Percentiles rank a stretch among this genome's conserved stretches.
Evolutionary conservation across 495 filamentous ascomycete species (phyloP).

Genomic region (Penicillium bialowiezense): DNA sequence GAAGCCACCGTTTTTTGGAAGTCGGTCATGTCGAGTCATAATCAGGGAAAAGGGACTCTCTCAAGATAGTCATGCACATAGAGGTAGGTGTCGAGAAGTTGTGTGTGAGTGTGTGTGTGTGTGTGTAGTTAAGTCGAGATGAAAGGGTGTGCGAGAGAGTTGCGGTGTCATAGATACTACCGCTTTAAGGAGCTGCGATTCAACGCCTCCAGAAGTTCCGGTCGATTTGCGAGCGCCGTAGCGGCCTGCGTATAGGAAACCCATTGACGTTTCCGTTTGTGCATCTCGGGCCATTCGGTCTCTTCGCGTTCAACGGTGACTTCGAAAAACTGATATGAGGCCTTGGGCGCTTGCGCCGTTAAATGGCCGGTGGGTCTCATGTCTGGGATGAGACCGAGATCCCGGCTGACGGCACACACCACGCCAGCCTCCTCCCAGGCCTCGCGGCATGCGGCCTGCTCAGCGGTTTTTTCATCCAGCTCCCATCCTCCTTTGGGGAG

Average conservation of each 20-base stretch:
- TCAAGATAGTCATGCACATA: conserved; percentile 10
- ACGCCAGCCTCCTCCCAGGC: conserved; percentile 99
- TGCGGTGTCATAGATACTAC: conserved; percentile 29
- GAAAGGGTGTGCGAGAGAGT: conserved; percentile 11
- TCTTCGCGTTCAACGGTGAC: conserved; percentile 80
- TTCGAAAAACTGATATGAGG: conserved; percentile 86
- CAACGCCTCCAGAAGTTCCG: conserved; percentile 85
- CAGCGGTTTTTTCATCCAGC: conserved; percentile 72
- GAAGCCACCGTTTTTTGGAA: conserved; percentile 26
- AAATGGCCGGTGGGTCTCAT: conserved; percentile 56
- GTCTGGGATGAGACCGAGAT: conserved; percentile 84
- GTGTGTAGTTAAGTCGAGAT: not conserved
- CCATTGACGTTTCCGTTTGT: conserved; percentile 88
- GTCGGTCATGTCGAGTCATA: conserved; percentile 40
- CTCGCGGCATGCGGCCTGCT: conserved; percentile 72
- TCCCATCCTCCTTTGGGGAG: conserved; percentile 98
- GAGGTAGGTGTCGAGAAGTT: not conserved
- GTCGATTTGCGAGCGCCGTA: conserved; percentile 68
- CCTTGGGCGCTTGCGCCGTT: conserved; percentile 66
- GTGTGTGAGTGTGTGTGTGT: not conserved
- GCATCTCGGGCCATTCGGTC: conserved; percentile 85
- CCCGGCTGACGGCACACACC: conserved; percentile 70
- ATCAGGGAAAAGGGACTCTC: conserved; percentile 17
- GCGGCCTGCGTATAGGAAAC: conserved; percentile 79
- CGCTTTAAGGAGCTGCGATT: conserved; percentile 73